These are phyloP conservation scores for Ophiocordyceps unilateralis DNA, from an alignment of 2,329 filamentous ascomycete species.

Conservation along the genomic window DNA sequence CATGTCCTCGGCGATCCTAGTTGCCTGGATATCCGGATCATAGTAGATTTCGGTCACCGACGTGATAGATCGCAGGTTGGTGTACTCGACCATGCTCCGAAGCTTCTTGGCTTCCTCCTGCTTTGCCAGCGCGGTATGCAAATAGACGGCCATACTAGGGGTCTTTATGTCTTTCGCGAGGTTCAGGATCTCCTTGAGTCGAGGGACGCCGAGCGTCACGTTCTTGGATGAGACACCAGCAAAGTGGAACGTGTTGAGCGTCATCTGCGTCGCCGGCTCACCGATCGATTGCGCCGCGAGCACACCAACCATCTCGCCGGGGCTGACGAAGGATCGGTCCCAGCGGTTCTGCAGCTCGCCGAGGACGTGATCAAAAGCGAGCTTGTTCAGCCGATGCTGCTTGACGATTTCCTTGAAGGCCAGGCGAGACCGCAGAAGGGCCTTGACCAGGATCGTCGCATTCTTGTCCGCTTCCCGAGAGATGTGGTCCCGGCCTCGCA, in stretches of 20 bases:
- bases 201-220: conserved; percentile 94
- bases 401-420: conserved; percentile 88
- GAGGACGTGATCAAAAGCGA: conserved; percentile 82
- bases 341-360: conserved; percentile 85
- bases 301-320: conserved; percentile 98
- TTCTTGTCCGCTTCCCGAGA: conserved; percentile 76
- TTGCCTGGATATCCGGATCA: conserved; percentile 74
- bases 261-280: conserved; percentile 98
- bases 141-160: conserved; percentile 86
- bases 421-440: conserved; percentile 70
- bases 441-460: conserved; percentile 84
- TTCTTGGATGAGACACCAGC: conserved; percentile 99
- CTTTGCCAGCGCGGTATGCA: conserved; percentile 44
- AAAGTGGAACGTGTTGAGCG: conserved; percentile 98
- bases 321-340: conserved; percentile 67
- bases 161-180: conserved; percentile 97
- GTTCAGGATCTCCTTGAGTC: conserved; percentile 98
- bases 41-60: conserved; percentile 94
- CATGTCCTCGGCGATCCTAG: conserved; percentile 69
- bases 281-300: conserved; percentile 95
- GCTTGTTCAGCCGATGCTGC: conserved; percentile 69
- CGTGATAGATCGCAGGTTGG: conserved; percentile 79
- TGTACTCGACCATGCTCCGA: conserved; percentile 84
- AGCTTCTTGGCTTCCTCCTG: conserved; percentile 73
- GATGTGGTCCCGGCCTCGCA: conserved; percentile 68